Evolutionary conservation across 768 basidiomycete species (phyloP).

Genomic region (Rhizopogon vulgaris): DNA sequence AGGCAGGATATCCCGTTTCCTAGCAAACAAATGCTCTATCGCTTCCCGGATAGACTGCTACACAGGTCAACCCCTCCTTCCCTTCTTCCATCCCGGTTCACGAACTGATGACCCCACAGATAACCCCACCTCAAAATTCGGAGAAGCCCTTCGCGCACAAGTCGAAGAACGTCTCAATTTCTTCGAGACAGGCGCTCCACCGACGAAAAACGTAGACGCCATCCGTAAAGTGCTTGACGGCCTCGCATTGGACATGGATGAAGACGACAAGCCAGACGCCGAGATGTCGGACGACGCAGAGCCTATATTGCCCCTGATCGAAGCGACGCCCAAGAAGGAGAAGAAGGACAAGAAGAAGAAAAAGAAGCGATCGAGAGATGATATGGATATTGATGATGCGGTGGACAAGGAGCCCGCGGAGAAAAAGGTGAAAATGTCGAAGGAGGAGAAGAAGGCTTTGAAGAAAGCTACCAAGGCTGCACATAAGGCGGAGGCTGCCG

Average conservation of each 20-base stretch:
- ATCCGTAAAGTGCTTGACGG: constrained; percentile 83
- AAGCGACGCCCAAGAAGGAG: constrained; percentile 47
- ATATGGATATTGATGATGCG: constrained; percentile 56
- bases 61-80: constrained; percentile 44
- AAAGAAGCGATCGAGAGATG: constrained; percentile 63
- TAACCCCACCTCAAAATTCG: constrained; percentile 85
- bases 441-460: constrained; percentile 82
- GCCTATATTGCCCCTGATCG: constrained; percentile 53
- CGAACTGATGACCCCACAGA: constrained; percentile 34
- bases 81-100: neutral
- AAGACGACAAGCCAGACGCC: constrained; percentile 38
- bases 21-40: constrained; percentile 98
- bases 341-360: constrained; percentile 68
- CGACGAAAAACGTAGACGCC: constrained; percentile 88
- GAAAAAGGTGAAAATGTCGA: constrained; percentile 74
- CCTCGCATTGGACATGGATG: constrained; percentile 63
- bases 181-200: constrained; percentile 88
- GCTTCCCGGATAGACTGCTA: constrained; percentile 97
- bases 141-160: constrained; percentile 88
- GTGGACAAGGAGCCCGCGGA: constrained; percentile 38
- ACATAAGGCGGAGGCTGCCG: constrained; percentile 40
- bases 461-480: constrained; percentile 72
- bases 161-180: constrained; percentile 94
- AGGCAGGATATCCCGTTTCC: constrained; percentile 96
- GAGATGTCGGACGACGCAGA: constrained; percentile 37